Evolutionary conservation across 768 basidiomycete species (phyloP).

Genomic region (Mycena vitilis): DNA sequence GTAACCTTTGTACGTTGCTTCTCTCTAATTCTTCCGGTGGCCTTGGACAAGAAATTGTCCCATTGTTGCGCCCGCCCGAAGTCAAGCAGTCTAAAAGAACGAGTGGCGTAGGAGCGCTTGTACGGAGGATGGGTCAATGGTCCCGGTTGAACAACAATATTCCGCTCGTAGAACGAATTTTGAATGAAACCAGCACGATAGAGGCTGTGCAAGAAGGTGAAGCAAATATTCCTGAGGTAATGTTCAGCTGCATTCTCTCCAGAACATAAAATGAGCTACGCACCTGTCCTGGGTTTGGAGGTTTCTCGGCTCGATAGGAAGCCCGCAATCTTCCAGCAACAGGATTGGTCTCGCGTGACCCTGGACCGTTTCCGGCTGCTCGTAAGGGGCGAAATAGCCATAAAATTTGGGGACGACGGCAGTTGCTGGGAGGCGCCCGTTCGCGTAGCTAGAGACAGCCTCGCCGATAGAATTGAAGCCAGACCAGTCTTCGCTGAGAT

Average conservation of each 20-base stretch:
- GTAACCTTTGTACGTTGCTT: too few species aligned
- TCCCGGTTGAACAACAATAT: conserved; percentile 34
- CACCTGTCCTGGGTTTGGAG: conserved; percentile 3
- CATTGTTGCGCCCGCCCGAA: conserved; percentile 22
- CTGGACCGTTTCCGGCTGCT: background rate
- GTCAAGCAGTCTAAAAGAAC: conserved; percentile 35
- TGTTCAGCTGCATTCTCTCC: too few species aligned
- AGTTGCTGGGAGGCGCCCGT: conserved; percentile 24
- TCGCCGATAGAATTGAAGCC: conserved; percentile 10
- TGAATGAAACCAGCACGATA: conserved; percentile 15
- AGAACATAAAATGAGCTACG: background rate
- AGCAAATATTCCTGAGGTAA: background rate
- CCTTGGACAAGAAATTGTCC: background rate
- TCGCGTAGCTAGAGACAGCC: background rate
- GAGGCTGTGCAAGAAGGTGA: conserved; percentile 30
- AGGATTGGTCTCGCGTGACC: conserved; percentile 26
- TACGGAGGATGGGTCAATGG: conserved; percentile 26
- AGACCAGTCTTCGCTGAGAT: too few species aligned
- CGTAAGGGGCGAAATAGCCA: conserved; percentile 26
- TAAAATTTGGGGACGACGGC: conserved; percentile 32
- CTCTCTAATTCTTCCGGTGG: background rate
- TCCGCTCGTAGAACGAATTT: conserved; percentile 27
- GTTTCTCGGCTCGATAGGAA: conserved; percentile 7
- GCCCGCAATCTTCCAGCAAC: conserved; percentile 36
- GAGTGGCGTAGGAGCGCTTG: conserved; percentile 22